Conservation (phyloP, 208 protist genomes). For the Crithidia expoeki region DNA sequence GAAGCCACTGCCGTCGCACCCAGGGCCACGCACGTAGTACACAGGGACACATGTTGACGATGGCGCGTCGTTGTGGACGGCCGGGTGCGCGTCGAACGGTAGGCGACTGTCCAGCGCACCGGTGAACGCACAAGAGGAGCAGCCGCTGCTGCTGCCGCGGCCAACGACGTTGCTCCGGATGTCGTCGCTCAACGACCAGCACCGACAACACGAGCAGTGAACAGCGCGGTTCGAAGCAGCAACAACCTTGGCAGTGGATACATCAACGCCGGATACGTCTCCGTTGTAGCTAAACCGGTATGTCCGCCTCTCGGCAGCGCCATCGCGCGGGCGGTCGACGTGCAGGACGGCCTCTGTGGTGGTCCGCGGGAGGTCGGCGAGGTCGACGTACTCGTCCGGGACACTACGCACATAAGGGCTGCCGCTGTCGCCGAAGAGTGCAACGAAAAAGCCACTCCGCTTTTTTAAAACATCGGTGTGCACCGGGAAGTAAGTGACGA, state of each 20-base stretch:
- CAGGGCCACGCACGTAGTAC: slow-evolving; percentile 19
- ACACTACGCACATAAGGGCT: slow-evolving; percentile 28
- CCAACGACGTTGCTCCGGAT: background rate
- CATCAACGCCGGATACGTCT: background rate
- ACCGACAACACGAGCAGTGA: background rate
- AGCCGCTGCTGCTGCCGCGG: background rate
- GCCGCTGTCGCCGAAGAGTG: slow-evolving; percentile 14
- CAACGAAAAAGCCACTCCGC: slow-evolving; percentile 23
- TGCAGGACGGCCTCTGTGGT: slow-evolving; percentile 7
- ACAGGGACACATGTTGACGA: slow-evolving; percentile 14
- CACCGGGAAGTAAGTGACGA: slow-evolving; percentile 30
- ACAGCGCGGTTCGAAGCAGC: background rate
- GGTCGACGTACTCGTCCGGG: slow-evolving; percentile 32
- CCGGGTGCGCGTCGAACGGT: slow-evolving; percentile 2
- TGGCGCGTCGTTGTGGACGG: background rate
- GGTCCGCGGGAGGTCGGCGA: slow-evolving; percentile 13
- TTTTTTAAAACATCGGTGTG: slow-evolving; percentile 13
- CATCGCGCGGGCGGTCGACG: background rate
- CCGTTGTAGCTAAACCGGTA: background rate
- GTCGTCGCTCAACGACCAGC: background rate
- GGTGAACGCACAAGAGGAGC: background rate
- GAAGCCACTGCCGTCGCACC: slow-evolving; percentile 9
- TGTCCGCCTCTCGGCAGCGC: background rate
- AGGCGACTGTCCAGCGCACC: background rate
- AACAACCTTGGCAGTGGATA: background rate